phyloP scores from a whole-genome alignment of 495 filamentous ascomycete species.

The Beverwykella pulmonaria region DNA sequence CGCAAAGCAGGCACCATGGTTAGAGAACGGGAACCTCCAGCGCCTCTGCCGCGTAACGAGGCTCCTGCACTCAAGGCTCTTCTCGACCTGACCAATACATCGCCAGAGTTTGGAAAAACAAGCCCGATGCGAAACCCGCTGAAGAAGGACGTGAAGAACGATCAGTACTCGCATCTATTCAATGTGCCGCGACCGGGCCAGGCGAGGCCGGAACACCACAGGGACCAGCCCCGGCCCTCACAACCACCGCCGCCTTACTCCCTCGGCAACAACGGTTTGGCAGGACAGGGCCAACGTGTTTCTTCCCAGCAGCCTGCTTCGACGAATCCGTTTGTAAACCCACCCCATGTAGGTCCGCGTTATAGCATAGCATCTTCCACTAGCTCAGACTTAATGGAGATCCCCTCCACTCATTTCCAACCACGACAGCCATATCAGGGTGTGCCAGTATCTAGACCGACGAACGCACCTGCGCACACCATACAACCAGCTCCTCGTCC shows the following conservation, averaged over 20 bases:
- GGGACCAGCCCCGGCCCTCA: constrained; percentile 8
- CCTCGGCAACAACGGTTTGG: neutral
- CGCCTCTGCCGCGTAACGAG: constrained; percentile 29
- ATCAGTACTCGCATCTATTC: constrained; percentile 31
- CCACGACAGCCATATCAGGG: constrained; percentile 45
- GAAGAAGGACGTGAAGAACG: constrained; percentile 36
- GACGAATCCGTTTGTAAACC: constrained; percentile 4
- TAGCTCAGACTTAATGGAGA: constrained; percentile 33
- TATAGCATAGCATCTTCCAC: constrained; percentile 25
- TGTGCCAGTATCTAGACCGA: constrained; percentile 37
- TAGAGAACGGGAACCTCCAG: constrained; percentile 39
- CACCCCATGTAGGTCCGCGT: constrained; percentile 17
- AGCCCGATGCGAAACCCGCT: constrained; percentile 52
- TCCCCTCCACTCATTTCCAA: constrained; percentile 32
- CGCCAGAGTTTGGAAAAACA: constrained; percentile 63
- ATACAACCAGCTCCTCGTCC: constrained; percentile 37
- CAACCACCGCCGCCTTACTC: constrained; percentile 15
- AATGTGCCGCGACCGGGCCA: constrained; percentile 36
- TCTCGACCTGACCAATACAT: constrained; percentile 34
- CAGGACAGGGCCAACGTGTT: neutral
- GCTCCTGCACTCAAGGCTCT: constrained; percentile 28
- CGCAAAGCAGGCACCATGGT: constrained; percentile 34
- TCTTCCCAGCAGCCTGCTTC: neutral
- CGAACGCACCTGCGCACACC: constrained; percentile 27
- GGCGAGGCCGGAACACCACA: constrained; percentile 35